Conservation (phyloP, 345 rosid genomes). For the Mangifera indica region DNA sequence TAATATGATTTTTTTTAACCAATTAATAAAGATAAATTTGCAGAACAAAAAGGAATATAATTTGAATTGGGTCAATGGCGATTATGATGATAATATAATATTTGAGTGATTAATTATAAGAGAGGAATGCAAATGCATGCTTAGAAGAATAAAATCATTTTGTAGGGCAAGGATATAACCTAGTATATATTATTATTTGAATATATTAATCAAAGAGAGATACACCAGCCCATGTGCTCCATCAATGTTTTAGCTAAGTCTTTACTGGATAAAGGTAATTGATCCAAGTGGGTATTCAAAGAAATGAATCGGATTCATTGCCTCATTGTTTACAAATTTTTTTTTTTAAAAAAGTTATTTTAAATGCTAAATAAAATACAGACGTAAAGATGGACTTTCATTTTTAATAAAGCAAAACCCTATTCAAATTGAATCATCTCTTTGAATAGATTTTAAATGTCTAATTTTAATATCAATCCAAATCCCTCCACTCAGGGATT, state of each 20-base stretch:
- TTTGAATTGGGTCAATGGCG: constrained; percentile 18
- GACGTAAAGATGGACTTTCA: too few relatives aligned
- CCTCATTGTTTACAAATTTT: too few relatives aligned
- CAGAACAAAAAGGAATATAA: neutral
- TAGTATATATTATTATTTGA: too few relatives aligned
- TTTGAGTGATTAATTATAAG: neutral
- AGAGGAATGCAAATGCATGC: constrained; percentile 11
- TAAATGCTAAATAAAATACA: neutral
- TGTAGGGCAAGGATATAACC: constrained; percentile 36
- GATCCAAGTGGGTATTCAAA: too few relatives aligned
- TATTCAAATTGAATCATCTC: too few relatives aligned
- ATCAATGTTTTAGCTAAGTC: neutral
- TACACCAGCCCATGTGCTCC: constrained; percentile 41
- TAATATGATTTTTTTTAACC: too few relatives aligned
- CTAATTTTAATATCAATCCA: too few relatives aligned
- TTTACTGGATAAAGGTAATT: constrained; percentile 27
- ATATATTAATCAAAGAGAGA: constrained; percentile 24
- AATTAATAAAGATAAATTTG: too few relatives aligned
- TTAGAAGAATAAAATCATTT: constrained; percentile 32
- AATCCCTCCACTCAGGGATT: too few relatives aligned
- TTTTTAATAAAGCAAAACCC: too few relatives aligned
- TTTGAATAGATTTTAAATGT: too few relatives aligned
- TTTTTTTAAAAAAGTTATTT: too few relatives aligned
- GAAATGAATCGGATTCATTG: neutral
- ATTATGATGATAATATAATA: constrained; percentile 21